phyloP scores from a whole-genome alignment of 2,329 filamentous ascomycete genomes.

The Ilyonectria sp. region DNA sequence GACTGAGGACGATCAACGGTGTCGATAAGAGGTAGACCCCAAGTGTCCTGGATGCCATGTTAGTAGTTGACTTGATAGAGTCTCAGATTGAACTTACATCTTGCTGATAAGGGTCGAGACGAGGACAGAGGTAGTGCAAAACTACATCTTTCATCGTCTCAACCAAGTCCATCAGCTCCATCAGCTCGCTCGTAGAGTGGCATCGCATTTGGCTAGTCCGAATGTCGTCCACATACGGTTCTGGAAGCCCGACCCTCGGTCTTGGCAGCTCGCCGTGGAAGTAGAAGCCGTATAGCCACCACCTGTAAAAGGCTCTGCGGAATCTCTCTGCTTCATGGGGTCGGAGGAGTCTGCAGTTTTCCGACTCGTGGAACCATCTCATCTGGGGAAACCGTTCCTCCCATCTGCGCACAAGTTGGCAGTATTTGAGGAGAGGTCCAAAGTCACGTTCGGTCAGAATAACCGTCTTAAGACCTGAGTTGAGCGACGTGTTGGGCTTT shows the following conservation, averaged over 20 bases:
- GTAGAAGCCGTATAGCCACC: conserved; percentile 69
- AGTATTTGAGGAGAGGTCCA: conserved; percentile 52
- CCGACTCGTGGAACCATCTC: conserved; percentile 62
- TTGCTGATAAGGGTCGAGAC: conserved; percentile 56
- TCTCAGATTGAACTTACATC: conserved; percentile 49
- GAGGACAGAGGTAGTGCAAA: conserved; percentile 62
- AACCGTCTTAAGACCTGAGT: conserved; percentile 41
- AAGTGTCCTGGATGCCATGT: conserved; percentile 33
- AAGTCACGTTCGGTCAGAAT: conserved; percentile 54
- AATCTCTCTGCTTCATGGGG: conserved; percentile 62
- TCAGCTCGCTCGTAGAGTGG: conserved; percentile 60
- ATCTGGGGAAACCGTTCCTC: conserved; percentile 60
- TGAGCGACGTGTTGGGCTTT: conserved; percentile 28
- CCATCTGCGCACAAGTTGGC: conserved; percentile 56
- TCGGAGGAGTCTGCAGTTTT: conserved; percentile 61
- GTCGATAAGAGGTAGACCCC: conserved; percentile 43
- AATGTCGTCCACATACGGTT: conserved; percentile 58
- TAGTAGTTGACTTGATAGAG: conserved; percentile 16
- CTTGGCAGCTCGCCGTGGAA: conserved; percentile 63
- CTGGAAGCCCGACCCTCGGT: conserved; percentile 55
- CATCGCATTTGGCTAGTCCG: conserved; percentile 61
- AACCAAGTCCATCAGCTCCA: conserved; percentile 63
- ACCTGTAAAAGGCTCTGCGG: conserved; percentile 66
- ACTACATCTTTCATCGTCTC: conserved; percentile 62
- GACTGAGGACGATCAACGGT: conserved; percentile 49